Conservation (phyloP, 148 eudicot species). For the Beta vulgaris region DNA sequence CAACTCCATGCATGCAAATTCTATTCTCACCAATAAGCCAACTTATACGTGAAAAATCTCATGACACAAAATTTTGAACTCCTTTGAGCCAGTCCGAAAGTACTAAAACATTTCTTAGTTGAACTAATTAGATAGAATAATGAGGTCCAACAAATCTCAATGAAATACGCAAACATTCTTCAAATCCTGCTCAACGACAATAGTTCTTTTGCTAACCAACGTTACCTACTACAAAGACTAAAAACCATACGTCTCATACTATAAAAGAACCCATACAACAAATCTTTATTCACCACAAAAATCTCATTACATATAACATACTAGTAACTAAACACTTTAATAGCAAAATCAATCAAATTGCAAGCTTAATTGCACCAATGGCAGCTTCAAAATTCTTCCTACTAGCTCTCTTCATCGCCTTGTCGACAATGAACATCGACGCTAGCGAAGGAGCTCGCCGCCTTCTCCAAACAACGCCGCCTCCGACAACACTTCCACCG, state of each 20-base stretch:
- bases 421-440: background rate
- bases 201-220: slow-evolving; percentile 6
- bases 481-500: background rate
- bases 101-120: background rate
- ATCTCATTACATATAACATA: background rate
- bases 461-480: slow-evolving; percentile 21
- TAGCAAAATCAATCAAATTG: background rate
- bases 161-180: background rate
- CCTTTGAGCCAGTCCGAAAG: background rate
- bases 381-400: slow-evolving; percentile 6
- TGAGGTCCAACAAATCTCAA: background rate
- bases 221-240: slow-evolving; percentile 1
- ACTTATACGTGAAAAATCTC: background rate
- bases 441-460: slow-evolving; percentile 15
- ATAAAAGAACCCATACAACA: background rate
- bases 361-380: slow-evolving; percentile 11
- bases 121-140: background rate
- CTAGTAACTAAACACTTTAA: background rate
- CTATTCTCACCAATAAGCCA: background rate
- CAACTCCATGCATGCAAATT: too few species aligned
- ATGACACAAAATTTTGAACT: background rate
- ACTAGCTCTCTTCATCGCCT: slow-evolving; percentile 14
- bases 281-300: slow-evolving; percentile 8
- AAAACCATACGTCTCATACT: background rate
- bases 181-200: slow-evolving; percentile 16